A percentile compares a stretch with the other conserved stretches of the same genome.
phyloP scores from a whole-genome alignment of 148 eudicot species.

The Rheum nobile region DNA sequence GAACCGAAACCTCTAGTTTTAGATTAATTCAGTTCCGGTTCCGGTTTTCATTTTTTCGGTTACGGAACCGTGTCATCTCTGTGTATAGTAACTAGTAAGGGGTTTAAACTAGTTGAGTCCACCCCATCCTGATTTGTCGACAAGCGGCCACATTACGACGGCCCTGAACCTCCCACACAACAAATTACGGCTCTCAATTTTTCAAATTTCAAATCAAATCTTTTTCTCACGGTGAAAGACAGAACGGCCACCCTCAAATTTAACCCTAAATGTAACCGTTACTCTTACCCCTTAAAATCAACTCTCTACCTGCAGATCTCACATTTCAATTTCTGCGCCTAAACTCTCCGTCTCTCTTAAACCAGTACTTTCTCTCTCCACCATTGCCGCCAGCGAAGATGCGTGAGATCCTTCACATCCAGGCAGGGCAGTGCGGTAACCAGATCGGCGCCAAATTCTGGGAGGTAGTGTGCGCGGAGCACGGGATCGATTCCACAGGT shows the following conservation, averaged over 20 bases:
- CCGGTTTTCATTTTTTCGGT: too few relatives aligned
- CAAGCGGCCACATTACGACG: not conserved
- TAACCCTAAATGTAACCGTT: not conserved
- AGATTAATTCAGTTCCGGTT: too few relatives aligned
- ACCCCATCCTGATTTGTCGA: not conserved
- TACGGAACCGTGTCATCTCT: too few relatives aligned
- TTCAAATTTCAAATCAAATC: not conserved
- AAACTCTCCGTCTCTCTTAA: not conserved
- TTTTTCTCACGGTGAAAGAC: not conserved
- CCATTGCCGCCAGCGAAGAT: not conserved
- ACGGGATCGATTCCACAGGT: conserved; percentile 19
- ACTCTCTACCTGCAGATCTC: not conserved
- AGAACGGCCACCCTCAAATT: not conserved
- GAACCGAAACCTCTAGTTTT: too few relatives aligned
- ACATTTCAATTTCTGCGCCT: not conserved
- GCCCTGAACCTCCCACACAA: not conserved
- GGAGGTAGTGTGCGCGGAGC: conserved; percentile 12
- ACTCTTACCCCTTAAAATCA: not conserved
- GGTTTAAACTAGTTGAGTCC: too few relatives aligned
- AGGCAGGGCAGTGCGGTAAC: not conserved
- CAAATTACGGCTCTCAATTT: not conserved
- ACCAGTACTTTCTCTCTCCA: not conserved
- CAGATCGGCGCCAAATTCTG: conserved; percentile 20
- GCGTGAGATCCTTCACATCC: conserved; percentile 2
- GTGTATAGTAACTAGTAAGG: too few relatives aligned